Conservation (phyloP, 495 filamentous ascomycete genomes). For the Aspergillus leporis region DNA sequence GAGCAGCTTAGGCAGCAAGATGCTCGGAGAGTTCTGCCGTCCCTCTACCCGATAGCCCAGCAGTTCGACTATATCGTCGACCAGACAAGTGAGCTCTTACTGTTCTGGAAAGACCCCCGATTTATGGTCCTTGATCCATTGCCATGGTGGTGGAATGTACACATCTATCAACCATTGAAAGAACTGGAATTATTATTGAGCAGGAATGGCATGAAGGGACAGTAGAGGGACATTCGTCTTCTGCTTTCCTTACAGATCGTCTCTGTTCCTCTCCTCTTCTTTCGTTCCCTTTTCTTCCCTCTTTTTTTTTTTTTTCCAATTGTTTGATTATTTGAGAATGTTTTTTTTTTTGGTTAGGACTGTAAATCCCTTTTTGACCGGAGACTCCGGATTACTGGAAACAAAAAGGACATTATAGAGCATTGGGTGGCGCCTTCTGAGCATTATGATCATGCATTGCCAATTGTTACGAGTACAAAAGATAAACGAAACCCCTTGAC, state of each 20-base stretch:
- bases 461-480: neutral
- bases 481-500: neutral
- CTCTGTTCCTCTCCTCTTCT: neutral
- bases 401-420: neutral
- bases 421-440: neutral
- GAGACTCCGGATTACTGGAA: neutral
- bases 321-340: neutral
- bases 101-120: slow-evolving; percentile 37
- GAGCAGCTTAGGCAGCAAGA: slow-evolving; percentile 7
- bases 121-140: slow-evolving; percentile 40
- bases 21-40: slow-evolving; percentile 5
- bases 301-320: neutral
- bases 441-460: neutral
- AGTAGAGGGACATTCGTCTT: neutral
- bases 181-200: slow-evolving; percentile 33
- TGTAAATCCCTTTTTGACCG: neutral
- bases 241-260: neutral
- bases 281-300: neutral
- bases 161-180: slow-evolving; percentile 38
- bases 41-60: slow-evolving; percentile 17
- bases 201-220: slow-evolving; percentile 10
- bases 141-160: slow-evolving; percentile 51
- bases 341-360: neutral
- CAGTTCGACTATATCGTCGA: slow-evolving; percentile 11
- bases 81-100: slow-evolving; percentile 14